Base-by-base conservation (phyloP, 2,329 filamentous ascomycete genomes). In the Hymenoscyphus fructigenus region DNA sequence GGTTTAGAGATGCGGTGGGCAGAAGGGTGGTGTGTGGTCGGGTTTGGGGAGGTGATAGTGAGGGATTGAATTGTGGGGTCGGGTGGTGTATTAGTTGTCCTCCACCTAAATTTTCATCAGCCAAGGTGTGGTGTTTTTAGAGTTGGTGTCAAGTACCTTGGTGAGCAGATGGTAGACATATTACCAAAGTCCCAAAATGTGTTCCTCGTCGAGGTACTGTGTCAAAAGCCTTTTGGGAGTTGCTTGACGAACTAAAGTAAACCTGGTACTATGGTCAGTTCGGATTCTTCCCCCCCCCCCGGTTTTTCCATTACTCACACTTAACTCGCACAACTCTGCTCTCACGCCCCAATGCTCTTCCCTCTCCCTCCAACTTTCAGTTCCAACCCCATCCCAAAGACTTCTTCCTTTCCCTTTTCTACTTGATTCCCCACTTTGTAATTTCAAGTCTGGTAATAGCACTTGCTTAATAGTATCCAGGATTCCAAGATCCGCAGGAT, bases 301-400 rank as follows among this genome's bases (percentile, higher is more conserved):
- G n/a, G n/a, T n/a, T n/a, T n/a, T n/a, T n/a, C n/a, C n/a, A n/a
- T n/a, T n/a, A 67, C 72, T 56, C 61, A 84, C 81, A 68, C 87
- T 87, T 20, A 87, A 73, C 66, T 86, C 86, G 71, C 85, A 86
- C 1, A 88, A 74, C 73, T 87, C 83, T 0, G 84, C 84, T 3
- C 73, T 74, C 0, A 87, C 73, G 6, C 78, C 78, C 0, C 64
- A 66, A 55, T 67, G 63, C 34, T 69, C 63, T 10, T 57, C 50
- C 28, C 66, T 59, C 20, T 59, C 61, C 28, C 75, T 69, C 3
- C 71, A 65, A 1, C 68, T 75, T 0, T 77, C 77, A 1, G 58
- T 55, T 14, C 38, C 58, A 17, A 36, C 29, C 17, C 28, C 36
- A 44, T 60, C 57, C 63, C 66, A 58, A 17, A 2, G 67, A 61